Percentiles rank a stretch among this genome's conserved stretches.
Conservation (phyloP, 805 yeast species). For the Blastobotrys peoriensis region DNA sequence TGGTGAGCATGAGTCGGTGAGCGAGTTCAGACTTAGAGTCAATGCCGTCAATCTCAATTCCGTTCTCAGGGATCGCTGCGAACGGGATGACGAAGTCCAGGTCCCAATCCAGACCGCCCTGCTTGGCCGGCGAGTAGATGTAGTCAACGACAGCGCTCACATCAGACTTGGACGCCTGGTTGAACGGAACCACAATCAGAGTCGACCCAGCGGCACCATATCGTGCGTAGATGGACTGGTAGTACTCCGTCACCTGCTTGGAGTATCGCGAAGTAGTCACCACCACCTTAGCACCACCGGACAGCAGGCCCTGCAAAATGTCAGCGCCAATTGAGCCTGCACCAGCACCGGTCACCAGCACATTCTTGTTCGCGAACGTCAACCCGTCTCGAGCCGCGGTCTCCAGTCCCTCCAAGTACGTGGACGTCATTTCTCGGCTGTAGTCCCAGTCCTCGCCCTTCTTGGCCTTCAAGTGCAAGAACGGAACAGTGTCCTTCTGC, state of each 20-base stretch:
- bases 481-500: conserved; percentile 63
- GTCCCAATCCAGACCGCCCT: conserved; percentile 97
- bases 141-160: conserved; percentile 77
- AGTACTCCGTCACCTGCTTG: conserved; percentile 89
- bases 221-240: conserved; percentile 87
- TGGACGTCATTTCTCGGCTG: conserved; percentile 68
- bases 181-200: conserved; percentile 94
- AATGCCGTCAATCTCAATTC: conserved; percentile 87
- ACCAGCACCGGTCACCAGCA: conserved; percentile 96
- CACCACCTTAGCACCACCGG: conserved; percentile 97
- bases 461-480: conserved; percentile 77
- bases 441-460: conserved; percentile 81
- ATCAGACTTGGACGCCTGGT: conserved; percentile 95
- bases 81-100: conserved; percentile 94
- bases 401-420: conserved; percentile 85
- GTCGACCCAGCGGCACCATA: conserved; percentile 90
- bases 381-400: conserved; percentile 92
- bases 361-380: conserved; percentile 80
- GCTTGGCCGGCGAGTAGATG: conserved; percentile 76
- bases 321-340: conserved; percentile 98
- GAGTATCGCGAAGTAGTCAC: conserved; percentile 96
- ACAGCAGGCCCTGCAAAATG: conserved; percentile 84
- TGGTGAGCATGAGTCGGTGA: conserved; percentile 97
- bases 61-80: conserved; percentile 99
- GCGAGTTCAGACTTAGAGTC: conserved; percentile 97